A percentile compares a stretch with the other conserved stretches of the same genome.
Conservation (phyloP, 23 red algal species). For the Gracilaria caudata region DNA sequence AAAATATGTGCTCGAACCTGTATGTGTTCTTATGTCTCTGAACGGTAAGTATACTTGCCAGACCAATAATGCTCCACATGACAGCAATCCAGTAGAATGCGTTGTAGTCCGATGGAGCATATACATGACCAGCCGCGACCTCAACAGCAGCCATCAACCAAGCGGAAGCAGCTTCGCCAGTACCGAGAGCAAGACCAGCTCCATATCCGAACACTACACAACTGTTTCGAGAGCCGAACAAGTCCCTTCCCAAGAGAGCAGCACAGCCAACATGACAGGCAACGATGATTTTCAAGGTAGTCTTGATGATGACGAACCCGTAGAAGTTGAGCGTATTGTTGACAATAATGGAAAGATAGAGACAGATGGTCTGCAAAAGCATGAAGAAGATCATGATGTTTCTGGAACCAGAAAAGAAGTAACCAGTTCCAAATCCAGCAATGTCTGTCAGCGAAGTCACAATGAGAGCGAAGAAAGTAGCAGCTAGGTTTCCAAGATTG, state of each 20-base stretch:
- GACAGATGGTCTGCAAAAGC: constrained; percentile 12
- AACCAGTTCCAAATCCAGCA: constrained; percentile 3
- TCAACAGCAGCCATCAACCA: constrained; percentile 37
- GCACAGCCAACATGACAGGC: constrained; percentile 22
- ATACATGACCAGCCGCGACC: not conserved
- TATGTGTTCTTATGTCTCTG: not conserved
- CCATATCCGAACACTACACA: constrained; percentile 45
- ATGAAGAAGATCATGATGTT: constrained; percentile 36
- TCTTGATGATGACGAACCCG: constrained; percentile 16
- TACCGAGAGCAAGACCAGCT: constrained; percentile 33
- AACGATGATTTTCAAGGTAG: constrained; percentile 22
- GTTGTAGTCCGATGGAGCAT: constrained; percentile 28
- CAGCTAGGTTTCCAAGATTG: constrained; percentile 6
- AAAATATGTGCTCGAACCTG: too few species aligned
- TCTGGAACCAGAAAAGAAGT: constrained; percentile 30
- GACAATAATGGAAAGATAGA: constrained; percentile 1
- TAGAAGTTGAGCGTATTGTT: not conserved
- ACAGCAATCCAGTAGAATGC: constrained; percentile 30
- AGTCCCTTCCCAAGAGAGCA: constrained; percentile 36
- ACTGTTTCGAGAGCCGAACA: constrained; percentile 43
- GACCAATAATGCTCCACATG: constrained; percentile 21
- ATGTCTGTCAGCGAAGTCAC: constrained; percentile 7
- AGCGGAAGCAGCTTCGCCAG: constrained; percentile 20
- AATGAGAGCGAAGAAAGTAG: constrained; percentile 10
- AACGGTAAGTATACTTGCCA: not conserved